Evolutionary conservation across 1,284 basidiomycete genomes (phyloP).

Genomic region (Porogramme epimiltina): DNA sequence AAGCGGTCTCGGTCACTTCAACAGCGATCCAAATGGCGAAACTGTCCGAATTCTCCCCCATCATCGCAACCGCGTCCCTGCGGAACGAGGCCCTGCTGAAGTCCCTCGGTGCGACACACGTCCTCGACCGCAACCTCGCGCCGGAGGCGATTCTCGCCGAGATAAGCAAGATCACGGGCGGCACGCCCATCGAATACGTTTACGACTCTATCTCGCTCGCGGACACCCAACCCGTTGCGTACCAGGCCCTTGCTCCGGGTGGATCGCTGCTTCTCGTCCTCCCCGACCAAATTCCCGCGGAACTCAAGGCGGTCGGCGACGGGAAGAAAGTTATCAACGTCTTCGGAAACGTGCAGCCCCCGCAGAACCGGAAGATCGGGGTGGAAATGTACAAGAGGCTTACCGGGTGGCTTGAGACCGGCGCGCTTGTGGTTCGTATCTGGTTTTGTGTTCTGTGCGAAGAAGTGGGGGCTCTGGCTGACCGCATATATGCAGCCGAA

Average conservation of each 20-base stretch:
- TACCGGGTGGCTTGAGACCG: conserved; percentile 6
- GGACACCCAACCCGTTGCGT: conserved; percentile 24
- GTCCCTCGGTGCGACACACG: conserved; percentile 53
- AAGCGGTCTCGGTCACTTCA: not conserved
- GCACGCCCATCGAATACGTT: conserved; percentile 31
- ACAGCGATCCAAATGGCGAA: conserved; percentile 57
- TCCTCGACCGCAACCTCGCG: conserved; percentile 46
- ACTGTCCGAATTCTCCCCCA: conserved; percentile 52
- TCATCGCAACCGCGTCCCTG: conserved; percentile 53
- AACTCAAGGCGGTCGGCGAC: conserved; percentile 12
- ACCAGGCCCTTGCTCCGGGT: conserved; percentile 30
- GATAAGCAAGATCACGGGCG: conserved; percentile 26
- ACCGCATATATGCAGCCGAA: conserved; percentile 22
- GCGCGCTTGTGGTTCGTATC: conserved; percentile 2
- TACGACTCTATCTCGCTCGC: conserved; percentile 38
- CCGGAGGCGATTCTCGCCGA: conserved; percentile 25
- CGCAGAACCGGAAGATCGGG: conserved; percentile 6
- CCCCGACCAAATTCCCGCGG: conserved; percentile 11
- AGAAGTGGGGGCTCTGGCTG: not conserved
- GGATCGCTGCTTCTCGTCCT: conserved; percentile 25
- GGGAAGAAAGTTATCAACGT: conserved; percentile 18
- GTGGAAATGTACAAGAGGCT: conserved; percentile 15
- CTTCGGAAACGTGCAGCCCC: conserved; percentile 5
- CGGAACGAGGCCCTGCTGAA: conserved; percentile 46
- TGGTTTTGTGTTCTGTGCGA: not conserved